Base-by-base conservation (phyloP, 2,329 filamentous ascomycete genomes). In the Fusarium papillatum region DNA sequence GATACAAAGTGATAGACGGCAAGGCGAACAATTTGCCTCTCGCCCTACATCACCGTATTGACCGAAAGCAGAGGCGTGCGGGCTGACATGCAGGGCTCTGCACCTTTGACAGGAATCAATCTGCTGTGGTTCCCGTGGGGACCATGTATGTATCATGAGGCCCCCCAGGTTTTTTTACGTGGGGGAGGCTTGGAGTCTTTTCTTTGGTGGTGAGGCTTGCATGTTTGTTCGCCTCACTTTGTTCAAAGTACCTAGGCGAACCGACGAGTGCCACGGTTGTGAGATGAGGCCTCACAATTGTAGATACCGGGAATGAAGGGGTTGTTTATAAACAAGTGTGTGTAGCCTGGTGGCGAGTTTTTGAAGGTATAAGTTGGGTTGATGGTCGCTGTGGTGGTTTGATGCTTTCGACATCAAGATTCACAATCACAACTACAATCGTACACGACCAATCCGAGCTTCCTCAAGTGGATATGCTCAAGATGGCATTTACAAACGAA, bases 161-260 rank as follows among this genome's bases (percentile, higher is more conserved):
- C 46, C 36, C 55, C 36, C 50, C 59, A 11, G 70, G 34, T 34
- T 34, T 34, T 34, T 69, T 64, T 34, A 34, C 24, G 48, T 36
- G 38, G 55, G 43, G 71, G 60, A 74, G 57, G 48, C 53, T 60
- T 62, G 73, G 62, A 61, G 36, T 59, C 31, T 55, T 59, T 41
- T 55, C 36, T 53, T 60, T 75, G 70, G 68, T 66, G 48, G 68
- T 57, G 68, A 76, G 65, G 71, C 74, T 71, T 76, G 71, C 68
- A 76, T 72, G 34, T 36, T 46, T 41, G 71, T 48, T 36, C 74
- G 74, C 74, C 74, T 76, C 74, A 76, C 74, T 76, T 76, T 67
- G 31, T 5, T n/a, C 13, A 48, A 48, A 19, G 14, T 59, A n/a
- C n/a, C n/a, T n/a, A 64, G 71, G 64, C 73, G 74, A 75, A 69